Percentiles rank a stretch among this genome's conserved stretches.
Evolutionary conservation across 2,329 filamentous ascomycete species (phyloP).

Genomic region (Colletotrichum sp.): DNA sequence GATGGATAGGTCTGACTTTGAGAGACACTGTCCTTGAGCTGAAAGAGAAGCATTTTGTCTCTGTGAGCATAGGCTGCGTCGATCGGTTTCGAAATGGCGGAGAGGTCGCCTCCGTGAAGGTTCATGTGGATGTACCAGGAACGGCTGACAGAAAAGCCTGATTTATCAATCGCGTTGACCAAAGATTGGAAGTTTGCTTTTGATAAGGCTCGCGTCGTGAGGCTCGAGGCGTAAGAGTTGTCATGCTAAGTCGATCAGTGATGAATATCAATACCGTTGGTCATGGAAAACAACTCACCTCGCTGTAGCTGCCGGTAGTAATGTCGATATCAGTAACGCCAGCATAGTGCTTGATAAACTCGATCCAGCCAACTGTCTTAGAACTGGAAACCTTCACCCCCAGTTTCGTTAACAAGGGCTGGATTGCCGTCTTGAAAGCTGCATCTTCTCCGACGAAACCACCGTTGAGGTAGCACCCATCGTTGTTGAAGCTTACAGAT

Average conservation of each 20-base stretch:
- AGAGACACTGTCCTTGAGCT: conserved; percentile 48
- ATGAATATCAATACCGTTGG: neutral
- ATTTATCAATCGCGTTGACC: conserved; percentile 21
- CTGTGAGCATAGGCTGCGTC: conserved; percentile 43
- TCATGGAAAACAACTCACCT: neutral
- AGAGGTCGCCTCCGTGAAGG: conserved; percentile 37
- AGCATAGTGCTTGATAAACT: conserved; percentile 1
- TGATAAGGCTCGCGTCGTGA: conserved; percentile 29
- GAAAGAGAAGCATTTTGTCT: conserved; percentile 53
- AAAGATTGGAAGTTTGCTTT: conserved; percentile 25
- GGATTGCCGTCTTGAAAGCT: neutral
- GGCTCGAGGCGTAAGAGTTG: conserved; percentile 32
- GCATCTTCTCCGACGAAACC: neutral
- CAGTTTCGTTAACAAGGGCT: neutral
- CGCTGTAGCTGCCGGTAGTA: neutral
- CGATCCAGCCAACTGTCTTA: conserved; percentile 6
- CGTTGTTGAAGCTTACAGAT: conserved; percentile 1
- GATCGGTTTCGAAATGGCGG: conserved; percentile 32
- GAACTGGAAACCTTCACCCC: neutral
- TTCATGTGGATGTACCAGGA: conserved; percentile 40
- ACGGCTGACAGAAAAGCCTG: conserved; percentile 22
- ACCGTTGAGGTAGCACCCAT: conserved; percentile 3
- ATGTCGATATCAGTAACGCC: neutral
- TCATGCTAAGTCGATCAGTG: conserved; percentile 24
- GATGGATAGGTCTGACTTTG: conserved; percentile 31